Evolutionary conservation across 352 stramenopile genomes (phyloP), one percentile per base, ranked within the genome.

Genomic region (Blastocystis sp.): DNA sequence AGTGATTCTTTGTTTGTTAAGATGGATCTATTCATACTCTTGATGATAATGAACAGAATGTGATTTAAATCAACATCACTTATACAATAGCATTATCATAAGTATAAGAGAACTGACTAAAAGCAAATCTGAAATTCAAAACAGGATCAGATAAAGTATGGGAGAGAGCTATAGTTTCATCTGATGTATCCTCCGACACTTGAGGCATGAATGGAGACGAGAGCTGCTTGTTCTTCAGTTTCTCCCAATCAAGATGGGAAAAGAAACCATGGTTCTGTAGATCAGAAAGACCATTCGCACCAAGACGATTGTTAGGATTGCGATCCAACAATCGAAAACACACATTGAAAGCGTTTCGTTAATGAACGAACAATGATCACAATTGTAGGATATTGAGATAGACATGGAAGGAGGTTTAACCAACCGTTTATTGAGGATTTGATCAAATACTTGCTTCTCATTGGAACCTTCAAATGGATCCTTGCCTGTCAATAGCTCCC

Each of bases 181-280:
- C 39, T 46, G 39, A 46, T 9, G 39, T 46, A 9, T 46, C 39
- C 39, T 46, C 39, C 39, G 9, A 9, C 39, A 9, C 2, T 46
- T 46, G 39, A 46, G 39, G 39, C 2, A 9, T 46, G 39, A 46
- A 46, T 2, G 39, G 39, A 46, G 39, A 46, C 9, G 39, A 2
- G 39, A 46, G 39, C 9, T 46, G 39, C 39, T 9, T 46, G 39
- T 46, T 46, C 39, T 75, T 14, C 21, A 88, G 19, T 16, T 35
- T 35, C 35, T 95, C 92, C 93, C 93, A 96, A 85, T 96, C 93
- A 27, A 96, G 89, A 2, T 88, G 89, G 21, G 88, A 83, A 88
- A 96, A 96, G 88, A 95, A 96, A n/a, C 90, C 90, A 88, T 95
- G 92, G 57, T 88, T 89, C 88, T 94, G 95, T 14, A 96, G 92